Base-by-base conservation (phyloP, 2,329 filamentous ascomycete genomes). In the Fusarium equiseti region DNA sequence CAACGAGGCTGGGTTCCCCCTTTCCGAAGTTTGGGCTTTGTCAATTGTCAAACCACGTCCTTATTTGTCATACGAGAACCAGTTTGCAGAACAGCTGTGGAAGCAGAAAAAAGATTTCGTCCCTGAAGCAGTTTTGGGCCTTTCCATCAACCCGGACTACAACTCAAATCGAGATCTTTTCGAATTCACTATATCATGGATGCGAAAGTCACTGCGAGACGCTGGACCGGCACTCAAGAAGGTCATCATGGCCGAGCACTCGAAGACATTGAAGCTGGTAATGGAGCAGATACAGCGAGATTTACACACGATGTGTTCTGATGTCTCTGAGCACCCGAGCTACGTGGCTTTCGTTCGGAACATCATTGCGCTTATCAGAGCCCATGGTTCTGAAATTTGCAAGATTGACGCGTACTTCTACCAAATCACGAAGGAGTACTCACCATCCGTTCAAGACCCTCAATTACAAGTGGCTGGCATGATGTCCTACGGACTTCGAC, bases 261-360 rank as follows among this genome's bases (percentile, higher is more conserved):
- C 81, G 2, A 82, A 80, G 55, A 79, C 80, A 1, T 75, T 90
- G 13, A 81, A 80, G 49, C 66, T 77, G 20, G 82, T 81, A 13
- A 89, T 89, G 88, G 81, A 85, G 22, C 85, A 85, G 70, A 86
- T 89, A 69, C 87, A 84, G 67, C 71, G 77, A 18, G 86, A 89
- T 68, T 77, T 90, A 15, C 80, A 77, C 44, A 74, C 77, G 1
- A 71, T 85, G 24, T 76, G 73, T 3, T 62, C 78, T 4, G 75
- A 80, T 44, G 72, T 79, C n/a, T 73, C 67, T 2, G 82, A 83
- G 44, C 87, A 89, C 61, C 70, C 76, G 4, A 63, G 74, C 35
- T 88, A 86, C 70, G 82, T 89, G 50, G 74, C 76, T 1, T 89
- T 89, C 70, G 81, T 87, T 15, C 85, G 84, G 38, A 78, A 80